Evolutionary conservation across 192 early-diverging fungal genomes (phyloP), one percentile per base, ranked within the genome.

Genomic region (Glomus cerebriforme): DNA sequence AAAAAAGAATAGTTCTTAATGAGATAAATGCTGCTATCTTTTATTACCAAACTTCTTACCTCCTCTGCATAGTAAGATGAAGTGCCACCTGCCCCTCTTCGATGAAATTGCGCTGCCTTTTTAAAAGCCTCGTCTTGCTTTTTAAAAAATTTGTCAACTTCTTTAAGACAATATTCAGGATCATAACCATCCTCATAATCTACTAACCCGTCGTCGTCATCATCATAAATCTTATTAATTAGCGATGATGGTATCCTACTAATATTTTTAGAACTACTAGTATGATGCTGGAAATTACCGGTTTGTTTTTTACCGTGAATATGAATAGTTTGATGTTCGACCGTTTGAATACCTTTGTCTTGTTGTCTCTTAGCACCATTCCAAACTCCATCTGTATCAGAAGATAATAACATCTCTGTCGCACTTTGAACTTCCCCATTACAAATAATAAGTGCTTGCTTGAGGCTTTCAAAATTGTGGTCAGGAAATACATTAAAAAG

Each of bases 11-110:
- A 29, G 2, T n/a, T 24, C 0, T 29, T 12, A 64, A 29, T 45
- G 37, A 7, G 12, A n/a, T 49, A 32, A 27, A 47, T 12, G 9
- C 15, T 26, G 60, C 19, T 9, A 35, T 26, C 26, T 32, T 60
- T 35, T 54, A 13, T 22, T 1, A 37, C 27, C 1, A 75, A 27
- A 45, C 43, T 0, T 8, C 79, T 85, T 74, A 82, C 84, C 54
- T 88, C 85, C 3, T 86, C 80, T 22, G 89, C 87, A 80, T 90
- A 88, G 68, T 81, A 87, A 39, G 83, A 84, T 0, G 89, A 83
- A 60, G 86, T 82, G 12, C 89, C 87, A 17, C 86, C 81, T 73
- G 84, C 81, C 1, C 87, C 86, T 6, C 73, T 79, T 64, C 80
- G 64, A 72, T 85, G 87, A 0, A 87, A 79, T 29, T 76, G 72